A percentile compares a stretch with the other conserved stretches of the same genome.
These are phyloP conservation scores for Yamadazyma buinensis DNA, from an alignment of 1,139 yeast species.

Conservation along the genomic window DNA sequence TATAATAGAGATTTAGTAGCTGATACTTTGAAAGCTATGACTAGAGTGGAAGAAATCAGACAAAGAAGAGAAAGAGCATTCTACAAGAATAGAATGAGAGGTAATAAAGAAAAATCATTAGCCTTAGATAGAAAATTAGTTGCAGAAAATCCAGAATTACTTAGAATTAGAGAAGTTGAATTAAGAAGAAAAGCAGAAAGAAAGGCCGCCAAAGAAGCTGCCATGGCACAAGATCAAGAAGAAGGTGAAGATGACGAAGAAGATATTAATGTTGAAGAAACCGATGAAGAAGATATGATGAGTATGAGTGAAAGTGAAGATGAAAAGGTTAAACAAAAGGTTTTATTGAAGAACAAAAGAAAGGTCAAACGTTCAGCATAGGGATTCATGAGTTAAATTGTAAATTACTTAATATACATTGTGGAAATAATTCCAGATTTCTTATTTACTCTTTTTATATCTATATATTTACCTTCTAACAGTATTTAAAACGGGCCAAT, in stretches of 20 bases:
- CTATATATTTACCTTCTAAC: conserved; percentile 2
- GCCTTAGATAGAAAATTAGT: conserved; percentile 86
- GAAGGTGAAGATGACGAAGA: conserved; percentile 41
- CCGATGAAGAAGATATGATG: conserved; percentile 34
- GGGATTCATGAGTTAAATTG: conserved; percentile 12
- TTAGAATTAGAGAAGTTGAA: conserved; percentile 92
- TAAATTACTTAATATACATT: conserved; percentile 9
- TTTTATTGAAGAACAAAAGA: conserved; percentile 74
- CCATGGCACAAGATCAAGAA: conserved; percentile 49
- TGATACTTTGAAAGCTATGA: conserved; percentile 92
- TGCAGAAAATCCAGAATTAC: conserved; percentile 80
- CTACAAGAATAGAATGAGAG: conserved; percentile 99
- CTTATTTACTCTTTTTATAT: not conserved
- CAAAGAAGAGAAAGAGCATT: conserved; percentile 95
- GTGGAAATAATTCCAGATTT: no score
- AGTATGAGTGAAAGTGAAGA: conserved; percentile 27
- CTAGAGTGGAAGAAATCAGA: conserved; percentile 93
- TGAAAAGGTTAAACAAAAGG: conserved; percentile 59
- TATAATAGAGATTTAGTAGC: conserved; percentile 95
- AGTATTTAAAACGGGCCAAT: conserved; percentile 21
- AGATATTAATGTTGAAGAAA: conserved; percentile 43
- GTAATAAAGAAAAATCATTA: conserved; percentile 84
- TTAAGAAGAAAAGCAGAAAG: conserved; percentile 76
- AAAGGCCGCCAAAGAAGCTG: conserved; percentile 56
- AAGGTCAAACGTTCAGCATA: conserved; percentile 22